Evolutionary conservation across 139 green algal species (phyloP), one percentile per base, ranked within the genome.

Genomic region (Auxenochlorella protothecoides): DNA sequence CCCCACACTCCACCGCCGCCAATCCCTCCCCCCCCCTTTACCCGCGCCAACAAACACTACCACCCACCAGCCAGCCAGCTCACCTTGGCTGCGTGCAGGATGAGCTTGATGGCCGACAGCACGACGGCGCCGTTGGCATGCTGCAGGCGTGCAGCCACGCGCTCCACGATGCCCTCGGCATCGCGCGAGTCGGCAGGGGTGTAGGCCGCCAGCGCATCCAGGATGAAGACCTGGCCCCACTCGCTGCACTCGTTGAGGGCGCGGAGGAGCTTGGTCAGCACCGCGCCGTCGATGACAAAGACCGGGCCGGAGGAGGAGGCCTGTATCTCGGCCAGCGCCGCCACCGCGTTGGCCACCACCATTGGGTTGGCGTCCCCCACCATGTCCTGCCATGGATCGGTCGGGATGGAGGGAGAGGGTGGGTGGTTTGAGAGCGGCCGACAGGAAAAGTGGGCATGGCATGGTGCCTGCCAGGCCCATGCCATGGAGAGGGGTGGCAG

Each of bases 191-290:
- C 84, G 63, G 70, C 65, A 8, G 81, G 69, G 12, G 85, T 77
- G 78, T 96, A 98, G 5, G 88, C 83, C 6, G 76, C 65, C 63
- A 99, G 77, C 0, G 84, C 78, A 79, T 99, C 94, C 68, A 99
- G 80, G 72, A 99, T 98, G 85, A 97, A 98, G 27, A 99, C 95
- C 85, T 97, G 91, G 5, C 91, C 93, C 90, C 91, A 98, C 88
- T 99, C 95, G 3, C 92, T 99, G 83, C 95, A 99, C 81, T 98
- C 95, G 78, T 98, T 97, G 6, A 99, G 78, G 8, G 95, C 95
- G 55, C 92, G 87, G 61, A 99, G 85, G 71, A 99, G 89, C 85
- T 98, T 98, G 76, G 89, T 89, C 5, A 97, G 80, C 6, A 84
- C 90, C 64, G 86, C 76, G 53, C 63, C 80, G 55, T 78, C 92